phyloP scores from a whole-genome alignment of 2,329 filamentous ascomycete genomes.

The Exophiala lecanii-corni region DNA sequence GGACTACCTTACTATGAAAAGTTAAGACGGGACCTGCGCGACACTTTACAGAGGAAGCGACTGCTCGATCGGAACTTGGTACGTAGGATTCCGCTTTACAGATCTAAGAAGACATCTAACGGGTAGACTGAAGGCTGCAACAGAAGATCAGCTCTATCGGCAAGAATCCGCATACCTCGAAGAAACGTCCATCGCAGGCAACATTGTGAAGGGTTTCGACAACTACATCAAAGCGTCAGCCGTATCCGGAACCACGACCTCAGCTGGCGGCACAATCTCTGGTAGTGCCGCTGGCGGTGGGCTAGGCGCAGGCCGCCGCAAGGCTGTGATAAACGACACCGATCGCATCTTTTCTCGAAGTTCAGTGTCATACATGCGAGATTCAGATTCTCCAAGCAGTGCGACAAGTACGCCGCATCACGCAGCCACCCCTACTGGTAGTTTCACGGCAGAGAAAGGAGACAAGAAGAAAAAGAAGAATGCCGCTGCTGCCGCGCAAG shows the following conservation, averaged over 20 bases:
- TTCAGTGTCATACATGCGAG: conserved; percentile 43
- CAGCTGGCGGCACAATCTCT: conserved; percentile 50
- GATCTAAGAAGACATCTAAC: conserved; percentile 4
- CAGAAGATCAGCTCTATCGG: conserved; percentile 78
- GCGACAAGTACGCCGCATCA: conserved; percentile 44
- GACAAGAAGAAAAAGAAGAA: conserved; percentile 41
- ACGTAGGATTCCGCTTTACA: conserved; percentile 27
- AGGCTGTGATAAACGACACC: conserved; percentile 40
- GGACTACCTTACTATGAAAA: conserved; percentile 67
- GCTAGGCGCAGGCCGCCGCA: conserved; percentile 36
- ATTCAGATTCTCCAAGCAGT: conserved; percentile 30
- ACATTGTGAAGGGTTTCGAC: conserved; percentile 97
- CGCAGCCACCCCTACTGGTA: conserved; percentile 41
- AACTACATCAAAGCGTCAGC: conserved; percentile 90
- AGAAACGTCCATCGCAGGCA: conserved; percentile 75
- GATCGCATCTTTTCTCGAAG: conserved; percentile 47
- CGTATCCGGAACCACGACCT: conserved; percentile 33
- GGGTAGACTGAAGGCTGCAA: conserved; percentile 41
- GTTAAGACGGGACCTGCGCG: conserved; percentile 61
- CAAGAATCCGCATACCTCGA: conserved; percentile 87
- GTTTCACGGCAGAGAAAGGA: conserved; percentile 35
- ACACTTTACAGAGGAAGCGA: conserved; percentile 62
- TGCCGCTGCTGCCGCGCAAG: conserved; percentile 33
- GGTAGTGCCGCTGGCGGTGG: conserved; percentile 30
- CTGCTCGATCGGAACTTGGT: conserved; percentile 59